Conservation (phyloP, 1,284 basidiomycete species). For the Ceratobasidium sp. region DNA sequence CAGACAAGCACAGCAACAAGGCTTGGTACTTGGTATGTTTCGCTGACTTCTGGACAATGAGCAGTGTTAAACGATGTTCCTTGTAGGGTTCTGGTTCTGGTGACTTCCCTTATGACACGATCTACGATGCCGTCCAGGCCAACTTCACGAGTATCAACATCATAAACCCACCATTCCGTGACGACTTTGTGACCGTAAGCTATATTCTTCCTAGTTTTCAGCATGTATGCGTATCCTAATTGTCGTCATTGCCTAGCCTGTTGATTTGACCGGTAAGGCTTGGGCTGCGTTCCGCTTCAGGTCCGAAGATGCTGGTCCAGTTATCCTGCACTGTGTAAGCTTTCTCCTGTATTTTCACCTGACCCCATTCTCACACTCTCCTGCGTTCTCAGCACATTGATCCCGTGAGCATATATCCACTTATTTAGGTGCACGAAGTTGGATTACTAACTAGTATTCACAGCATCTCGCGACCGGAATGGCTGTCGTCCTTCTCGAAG, state of each 20-base stretch:
- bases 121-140: constrained; percentile 14
- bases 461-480: constrained; percentile 37
- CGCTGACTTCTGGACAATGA: not conserved
- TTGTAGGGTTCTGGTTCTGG: constrained; percentile 9
- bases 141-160: constrained; percentile 25
- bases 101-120: constrained; percentile 15
- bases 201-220: too few species aligned
- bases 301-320: constrained; percentile 26
- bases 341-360: not conserved
- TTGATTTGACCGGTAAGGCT: constrained; percentile 16
- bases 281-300: constrained; percentile 17
- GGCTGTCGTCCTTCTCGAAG: constrained; percentile 32
- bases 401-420: constrained; percentile 13
- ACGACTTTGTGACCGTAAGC: constrained; percentile 33
- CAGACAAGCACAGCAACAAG: constrained; percentile 40
- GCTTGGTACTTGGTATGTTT: constrained; percentile 26
- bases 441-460: not conserved
- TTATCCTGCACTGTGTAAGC: constrained; percentile 29
- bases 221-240: not conserved
- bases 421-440: not conserved
- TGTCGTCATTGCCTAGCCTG: not conserved
- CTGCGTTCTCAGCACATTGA: constrained; percentile 19
- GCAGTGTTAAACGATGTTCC: too few species aligned
- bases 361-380: not conserved
- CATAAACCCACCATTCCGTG: constrained; percentile 12